Percentiles rank a stretch among this genome's conserved stretches.
phyloP scores from a whole-genome alignment of 2,329 filamentous ascomycete genomes.

The Cadophora malorum region DNA sequence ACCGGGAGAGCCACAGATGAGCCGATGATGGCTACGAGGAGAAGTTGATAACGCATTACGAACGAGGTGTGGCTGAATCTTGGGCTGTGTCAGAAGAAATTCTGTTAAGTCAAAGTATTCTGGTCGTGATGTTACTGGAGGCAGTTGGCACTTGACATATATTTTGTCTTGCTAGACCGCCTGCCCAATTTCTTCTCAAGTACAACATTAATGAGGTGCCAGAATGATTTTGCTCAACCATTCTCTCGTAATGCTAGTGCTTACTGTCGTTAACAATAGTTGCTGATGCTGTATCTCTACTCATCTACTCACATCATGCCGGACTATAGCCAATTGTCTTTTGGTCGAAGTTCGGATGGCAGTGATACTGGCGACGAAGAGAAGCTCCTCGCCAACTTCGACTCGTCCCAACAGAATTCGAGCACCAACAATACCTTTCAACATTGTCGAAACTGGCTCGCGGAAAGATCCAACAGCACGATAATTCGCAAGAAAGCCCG shows the following conservation, averaged over 20 bases:
- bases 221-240: too few relatives aligned
- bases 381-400: constrained; percentile 1
- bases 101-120: background rate
- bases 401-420: too few relatives aligned
- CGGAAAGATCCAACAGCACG: background rate
- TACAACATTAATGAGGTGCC: background rate
- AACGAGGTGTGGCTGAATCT: background rate
- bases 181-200: too few relatives aligned
- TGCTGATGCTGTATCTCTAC: background rate
- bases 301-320: background rate
- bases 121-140: background rate
- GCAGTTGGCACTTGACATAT: background rate
- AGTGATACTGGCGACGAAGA: background rate
- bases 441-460: background rate
- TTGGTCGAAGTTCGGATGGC: background rate
- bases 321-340: background rate
- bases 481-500: background rate
- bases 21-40: background rate
- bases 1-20: background rate
- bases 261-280: background rate
- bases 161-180: too few relatives aligned
- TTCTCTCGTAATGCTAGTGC: background rate
- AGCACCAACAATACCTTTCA: background rate
- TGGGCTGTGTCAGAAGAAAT: background rate
- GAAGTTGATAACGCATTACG: constrained; percentile 13